A percentile compares a stretch with the other conserved stretches of the same genome.
These are phyloP conservation scores for Pigoraptor vietnamica DNA, from an alignment of 78 protist genomes.

Conservation along the genomic window DNA sequence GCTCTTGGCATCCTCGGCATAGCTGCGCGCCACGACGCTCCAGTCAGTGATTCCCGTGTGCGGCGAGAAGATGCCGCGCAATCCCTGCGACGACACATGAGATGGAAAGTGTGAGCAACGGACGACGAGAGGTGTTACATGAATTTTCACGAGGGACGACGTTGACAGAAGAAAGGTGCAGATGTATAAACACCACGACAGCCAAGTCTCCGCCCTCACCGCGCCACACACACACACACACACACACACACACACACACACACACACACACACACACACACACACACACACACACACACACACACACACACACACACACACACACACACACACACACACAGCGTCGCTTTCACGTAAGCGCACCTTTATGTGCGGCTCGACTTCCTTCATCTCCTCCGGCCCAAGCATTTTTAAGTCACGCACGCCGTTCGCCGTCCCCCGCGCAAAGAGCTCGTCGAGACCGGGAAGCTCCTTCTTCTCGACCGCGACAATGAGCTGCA, in stretches of 20 bases:
- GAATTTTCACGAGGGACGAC: no score
- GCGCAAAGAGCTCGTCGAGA: constrained; percentile 31
- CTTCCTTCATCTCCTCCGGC: not conserved
- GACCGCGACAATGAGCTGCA: constrained; percentile 48
- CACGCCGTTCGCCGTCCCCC: constrained; percentile 62
- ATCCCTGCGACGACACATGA: not conserved
- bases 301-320: no score
- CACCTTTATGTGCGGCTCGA: constrained; percentile 57
- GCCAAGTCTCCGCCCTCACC: no score
- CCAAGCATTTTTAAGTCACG: constrained; percentile 21
- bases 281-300: no score
- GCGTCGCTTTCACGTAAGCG: not conserved
- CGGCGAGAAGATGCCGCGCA: constrained; percentile 62
- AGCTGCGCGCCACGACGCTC: not conserved
- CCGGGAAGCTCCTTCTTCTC: not conserved
- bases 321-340: no score
- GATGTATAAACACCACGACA: no score
- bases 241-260: no score
- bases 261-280: no score
- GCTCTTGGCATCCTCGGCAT: constrained; percentile 7
- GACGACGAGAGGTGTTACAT: no score
- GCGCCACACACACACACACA: no score
- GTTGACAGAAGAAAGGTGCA: no score
- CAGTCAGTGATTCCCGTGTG: constrained; percentile 55
- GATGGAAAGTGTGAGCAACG: no score